phyloP scores from a whole-genome alignment of 2,329 filamentous ascomycete species.

The Claviceps citrina region DNA sequence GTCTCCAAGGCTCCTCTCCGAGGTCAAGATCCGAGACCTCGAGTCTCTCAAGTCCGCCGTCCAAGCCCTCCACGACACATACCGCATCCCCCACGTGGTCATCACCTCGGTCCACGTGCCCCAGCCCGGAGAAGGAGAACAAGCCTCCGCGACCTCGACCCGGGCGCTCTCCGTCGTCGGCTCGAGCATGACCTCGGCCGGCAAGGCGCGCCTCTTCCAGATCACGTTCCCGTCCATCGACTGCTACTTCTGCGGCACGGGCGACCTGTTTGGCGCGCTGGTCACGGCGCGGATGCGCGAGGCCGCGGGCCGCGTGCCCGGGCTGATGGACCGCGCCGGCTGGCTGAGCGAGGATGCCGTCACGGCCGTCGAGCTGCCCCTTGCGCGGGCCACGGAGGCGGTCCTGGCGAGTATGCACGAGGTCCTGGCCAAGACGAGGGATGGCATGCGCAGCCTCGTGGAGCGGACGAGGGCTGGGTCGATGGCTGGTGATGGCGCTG shows the following conservation, averaged over 20 bases:
- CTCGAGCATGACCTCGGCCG: constrained; percentile 49
- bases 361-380: constrained; percentile 52
- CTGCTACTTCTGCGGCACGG: constrained; percentile 90
- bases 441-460: constrained; percentile 41
- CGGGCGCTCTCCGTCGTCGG: constrained; percentile 64
- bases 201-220: constrained; percentile 67
- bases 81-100: constrained; percentile 71
- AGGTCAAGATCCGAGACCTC: constrained; percentile 67
- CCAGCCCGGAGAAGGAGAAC: constrained; percentile 33
- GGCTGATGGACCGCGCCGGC: constrained; percentile 37
- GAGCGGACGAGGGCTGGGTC: constrained; percentile 27
- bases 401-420: constrained; percentile 88
- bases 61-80: constrained; percentile 57
- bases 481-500: constrained; percentile 34
- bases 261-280: constrained; percentile 94
- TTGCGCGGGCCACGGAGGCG: constrained; percentile 71
- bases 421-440: constrained; percentile 55
- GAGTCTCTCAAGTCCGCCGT: constrained; percentile 59
- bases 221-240: constrained; percentile 77
- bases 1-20: constrained; percentile 56
- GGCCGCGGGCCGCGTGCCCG: constrained; percentile 39
- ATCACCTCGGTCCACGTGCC: constrained; percentile 75
- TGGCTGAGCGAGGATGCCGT: constrained; percentile 72
- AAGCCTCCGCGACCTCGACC: too few species aligned
- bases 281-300: constrained; percentile 79